Evolutionary conservation across 495 filamentous ascomycete genomes (phyloP).

Genomic region (Neurospora sp.): DNA sequence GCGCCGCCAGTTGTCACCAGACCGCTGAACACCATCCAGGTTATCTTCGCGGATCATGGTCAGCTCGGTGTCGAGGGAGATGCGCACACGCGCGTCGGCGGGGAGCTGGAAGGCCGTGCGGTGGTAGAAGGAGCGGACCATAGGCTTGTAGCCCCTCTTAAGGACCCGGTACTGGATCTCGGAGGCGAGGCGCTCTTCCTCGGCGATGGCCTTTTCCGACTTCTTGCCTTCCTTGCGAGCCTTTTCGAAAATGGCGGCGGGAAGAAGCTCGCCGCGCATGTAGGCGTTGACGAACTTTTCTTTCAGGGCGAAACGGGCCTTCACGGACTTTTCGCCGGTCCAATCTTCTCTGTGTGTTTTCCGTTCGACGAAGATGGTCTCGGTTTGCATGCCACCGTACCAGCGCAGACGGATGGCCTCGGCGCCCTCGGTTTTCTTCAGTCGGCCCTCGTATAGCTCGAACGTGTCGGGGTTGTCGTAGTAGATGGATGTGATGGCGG

Average conservation of each 20-base stretch:
- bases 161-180: conserved; percentile 92
- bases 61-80: conserved; percentile 93
- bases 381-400: conserved; percentile 93
- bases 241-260: conserved; percentile 83
- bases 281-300: conserved; percentile 96
- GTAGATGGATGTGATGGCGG: conserved; percentile 96
- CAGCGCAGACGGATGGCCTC: conserved; percentile 94
- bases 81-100: conserved; percentile 90
- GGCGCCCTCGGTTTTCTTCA: conserved; percentile 96
- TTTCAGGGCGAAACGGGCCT: conserved; percentile 88
- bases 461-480: conserved; percentile 90
- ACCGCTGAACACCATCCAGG: conserved; percentile 63
- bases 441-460: conserved; percentile 83
- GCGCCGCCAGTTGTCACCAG: conserved; percentile 86
- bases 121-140: conserved; percentile 92
- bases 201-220: conserved; percentile 74
- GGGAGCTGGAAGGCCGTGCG: conserved; percentile 96
- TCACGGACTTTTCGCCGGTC: conserved; percentile 98
- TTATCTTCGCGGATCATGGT: conserved; percentile 95
- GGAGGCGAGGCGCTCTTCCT: conserved; percentile 77
- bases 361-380: conserved; percentile 93
- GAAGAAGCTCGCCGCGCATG: conserved; percentile 67
- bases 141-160: conserved; percentile 71
- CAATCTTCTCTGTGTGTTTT: conserved; percentile 99
- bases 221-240: conserved; percentile 91